Evolutionary conservation across 2,329 filamentous ascomycete species (phyloP).

Genomic region (Alternaria sp.): DNA sequence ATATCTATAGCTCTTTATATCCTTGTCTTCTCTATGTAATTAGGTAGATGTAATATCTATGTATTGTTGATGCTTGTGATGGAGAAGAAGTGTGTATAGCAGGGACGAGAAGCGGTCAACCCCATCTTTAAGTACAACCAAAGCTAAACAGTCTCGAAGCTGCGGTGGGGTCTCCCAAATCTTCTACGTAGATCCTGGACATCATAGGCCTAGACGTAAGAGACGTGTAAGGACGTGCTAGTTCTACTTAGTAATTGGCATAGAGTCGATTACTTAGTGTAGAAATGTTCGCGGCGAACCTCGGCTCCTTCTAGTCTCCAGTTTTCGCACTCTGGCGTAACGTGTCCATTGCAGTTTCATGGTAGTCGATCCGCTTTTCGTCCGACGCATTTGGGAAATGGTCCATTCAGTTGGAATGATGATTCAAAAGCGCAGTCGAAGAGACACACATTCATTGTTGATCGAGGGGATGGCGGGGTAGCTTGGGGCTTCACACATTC

Average conservation of each 20-base stretch:
- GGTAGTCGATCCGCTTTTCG: conserved; percentile 3
- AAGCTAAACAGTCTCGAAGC: conserved; percentile 8
- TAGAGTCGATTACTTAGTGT: neutral
- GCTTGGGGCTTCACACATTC: conserved; percentile 5
- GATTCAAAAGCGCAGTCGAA: neutral
- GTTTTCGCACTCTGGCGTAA: conserved; percentile 7
- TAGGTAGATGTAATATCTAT: neutral
- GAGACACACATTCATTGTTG: neutral
- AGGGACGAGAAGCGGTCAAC: neutral
- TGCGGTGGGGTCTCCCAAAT: conserved; percentile 3
- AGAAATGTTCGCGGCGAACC: conserved; percentile 16
- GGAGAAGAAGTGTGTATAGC: neutral
- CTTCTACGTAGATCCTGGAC: conserved; percentile 10
- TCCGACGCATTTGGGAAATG: neutral
- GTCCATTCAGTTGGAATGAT: neutral
- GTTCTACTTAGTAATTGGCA: conserved; percentile 5
- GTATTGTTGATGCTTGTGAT: neutral
- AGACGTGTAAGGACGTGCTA: neutral
- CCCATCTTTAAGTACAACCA: conserved; percentile 8
- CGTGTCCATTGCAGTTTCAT: neutral
- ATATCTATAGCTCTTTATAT: conserved; percentile 23
- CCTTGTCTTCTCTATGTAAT: neutral
- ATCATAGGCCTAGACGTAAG: conserved; percentile 2
- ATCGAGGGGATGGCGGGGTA: conserved; percentile 9
- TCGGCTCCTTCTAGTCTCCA: conserved; percentile 17